phyloP scores from a whole-genome alignment of 2,329 filamentous ascomycete species.

The Aspergillus spinulosporus region DNA sequence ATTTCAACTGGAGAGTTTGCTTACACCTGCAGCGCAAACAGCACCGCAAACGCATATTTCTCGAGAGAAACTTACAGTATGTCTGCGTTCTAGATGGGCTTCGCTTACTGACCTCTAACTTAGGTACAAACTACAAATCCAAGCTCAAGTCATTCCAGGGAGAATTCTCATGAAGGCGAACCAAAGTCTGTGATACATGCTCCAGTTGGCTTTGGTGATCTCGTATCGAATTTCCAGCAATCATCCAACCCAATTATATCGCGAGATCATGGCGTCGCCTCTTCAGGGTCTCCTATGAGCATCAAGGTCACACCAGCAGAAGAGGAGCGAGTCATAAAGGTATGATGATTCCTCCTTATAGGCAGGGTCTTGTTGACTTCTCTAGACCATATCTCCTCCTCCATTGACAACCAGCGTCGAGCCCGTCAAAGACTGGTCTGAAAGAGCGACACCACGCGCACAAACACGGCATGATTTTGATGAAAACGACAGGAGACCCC shows the following conservation, averaged over 20 bases:
- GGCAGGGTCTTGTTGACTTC: too few species aligned
- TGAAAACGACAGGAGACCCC: constrained; percentile 51
- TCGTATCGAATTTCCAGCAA: constrained; percentile 49
- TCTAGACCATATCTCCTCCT: constrained; percentile 59
- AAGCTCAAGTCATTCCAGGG: not conserved
- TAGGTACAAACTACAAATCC: constrained; percentile 35
- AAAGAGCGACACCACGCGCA: constrained; percentile 75
- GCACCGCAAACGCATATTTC: constrained; percentile 1
- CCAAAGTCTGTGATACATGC: constrained; percentile 87
- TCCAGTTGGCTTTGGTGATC: constrained; percentile 76
- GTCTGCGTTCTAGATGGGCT: constrained; percentile 5
- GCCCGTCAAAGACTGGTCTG: constrained; percentile 64
- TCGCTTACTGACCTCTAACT: not conserved
- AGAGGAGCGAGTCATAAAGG: constrained; percentile 17
- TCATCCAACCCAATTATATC: too few species aligned
- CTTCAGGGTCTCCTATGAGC: not conserved
- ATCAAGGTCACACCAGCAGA: not conserved
- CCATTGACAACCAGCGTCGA: constrained; percentile 74
- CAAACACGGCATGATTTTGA: constrained; percentile 78
- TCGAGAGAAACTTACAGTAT: constrained; percentile 29
- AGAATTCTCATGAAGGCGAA: constrained; percentile 65
- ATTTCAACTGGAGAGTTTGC: not conserved
- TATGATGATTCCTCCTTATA: constrained; percentile 6
- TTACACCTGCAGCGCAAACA: not conserved
- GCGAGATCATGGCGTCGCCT: too few species aligned